Conservation (phyloP, 83 land plant genomes). For the Thuja plicata region DNA sequence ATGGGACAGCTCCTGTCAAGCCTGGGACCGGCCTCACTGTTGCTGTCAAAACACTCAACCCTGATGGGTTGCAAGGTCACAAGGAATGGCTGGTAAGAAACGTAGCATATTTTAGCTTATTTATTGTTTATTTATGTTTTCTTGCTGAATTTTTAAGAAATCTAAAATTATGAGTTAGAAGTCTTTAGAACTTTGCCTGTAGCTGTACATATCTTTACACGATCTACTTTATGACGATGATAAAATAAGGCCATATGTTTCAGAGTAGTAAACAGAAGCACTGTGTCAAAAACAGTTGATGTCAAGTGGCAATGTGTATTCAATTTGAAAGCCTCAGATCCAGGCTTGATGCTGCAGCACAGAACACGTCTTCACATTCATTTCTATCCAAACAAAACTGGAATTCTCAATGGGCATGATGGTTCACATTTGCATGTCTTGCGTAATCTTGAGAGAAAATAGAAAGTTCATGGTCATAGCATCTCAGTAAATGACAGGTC, state of each 20-base stretch:
- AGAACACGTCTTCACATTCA: too few species aligned
- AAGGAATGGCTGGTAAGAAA: constrained; percentile 79
- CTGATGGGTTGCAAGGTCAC: constrained; percentile 74
- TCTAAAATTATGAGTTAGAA: not conserved
- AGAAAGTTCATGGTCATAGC: not conserved
- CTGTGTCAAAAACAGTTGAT: not conserved
- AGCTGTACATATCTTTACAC: not conserved
- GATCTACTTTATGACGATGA: not conserved
- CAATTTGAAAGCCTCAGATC: not conserved
- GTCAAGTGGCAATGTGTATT: not conserved
- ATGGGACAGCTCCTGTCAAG: constrained; percentile 71
- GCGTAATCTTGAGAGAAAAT: not conserved
- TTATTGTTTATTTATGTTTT: not conserved
- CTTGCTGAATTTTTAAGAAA: not conserved
- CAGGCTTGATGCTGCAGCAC: not conserved
- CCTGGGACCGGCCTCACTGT: constrained; percentile 74
- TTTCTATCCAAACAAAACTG: too few species aligned
- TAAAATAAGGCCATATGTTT: not conserved
- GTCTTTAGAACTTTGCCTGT: not conserved
- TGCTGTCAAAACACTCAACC: constrained; percentile 74
- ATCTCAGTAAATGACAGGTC: not conserved
- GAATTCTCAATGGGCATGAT: too few species aligned
- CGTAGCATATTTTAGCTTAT: not conserved
- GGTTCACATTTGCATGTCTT: too few species aligned
- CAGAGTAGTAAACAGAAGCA: not conserved